A percentile compares a stretch with the other conserved stretches of the same genome.
Conservation (phyloP, 2,329 filamentous ascomycete species). For the Lachnum nothofagi region DNA sequence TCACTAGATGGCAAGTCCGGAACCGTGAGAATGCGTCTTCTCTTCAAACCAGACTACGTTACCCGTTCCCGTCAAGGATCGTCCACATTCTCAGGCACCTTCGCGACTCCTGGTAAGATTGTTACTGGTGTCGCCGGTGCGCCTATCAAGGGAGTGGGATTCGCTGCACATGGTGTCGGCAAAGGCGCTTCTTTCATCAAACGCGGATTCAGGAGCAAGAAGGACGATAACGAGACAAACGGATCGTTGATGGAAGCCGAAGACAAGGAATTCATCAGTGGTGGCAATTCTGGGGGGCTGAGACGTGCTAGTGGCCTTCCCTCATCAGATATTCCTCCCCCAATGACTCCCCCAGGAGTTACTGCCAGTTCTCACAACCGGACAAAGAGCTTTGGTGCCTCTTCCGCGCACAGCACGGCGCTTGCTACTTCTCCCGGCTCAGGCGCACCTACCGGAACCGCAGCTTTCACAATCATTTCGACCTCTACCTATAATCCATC, state of each 20-base stretch:
- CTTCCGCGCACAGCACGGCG: slow-evolving; percentile 62
- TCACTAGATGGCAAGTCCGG: slow-evolving; percentile 86
- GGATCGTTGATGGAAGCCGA: slow-evolving; percentile 42
- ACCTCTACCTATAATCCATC: slow-evolving; percentile 72
- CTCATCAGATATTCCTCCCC: slow-evolving; percentile 12
- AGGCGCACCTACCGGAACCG: slow-evolving; percentile 63
- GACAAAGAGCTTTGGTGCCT: slow-evolving; percentile 55
- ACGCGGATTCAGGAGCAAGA: slow-evolving; percentile 71
- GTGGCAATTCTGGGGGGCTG: slow-evolving; percentile 25
- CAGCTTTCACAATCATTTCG: slow-evolving; percentile 73
- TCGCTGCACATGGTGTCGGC: slow-evolving; percentile 62
- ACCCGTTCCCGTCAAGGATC: slow-evolving; percentile 81
- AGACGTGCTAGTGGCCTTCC: slow-evolving; percentile 20
- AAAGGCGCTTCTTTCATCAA: slow-evolving; percentile 89
- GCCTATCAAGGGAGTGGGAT: slow-evolving; percentile 87
- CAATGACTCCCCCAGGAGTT: slow-evolving; percentile 28
- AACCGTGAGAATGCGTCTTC: slow-evolving; percentile 70
- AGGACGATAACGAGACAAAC: slow-evolving; percentile 41
- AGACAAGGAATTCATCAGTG: slow-evolving; percentile 31
- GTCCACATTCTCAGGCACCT: slow-evolving; percentile 87
- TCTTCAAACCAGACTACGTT: slow-evolving; percentile 92
- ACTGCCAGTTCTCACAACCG: slow-evolving; percentile 34
- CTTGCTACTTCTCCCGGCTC: slow-evolving; percentile 43
- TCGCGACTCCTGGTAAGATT: slow-evolving; percentile 80
- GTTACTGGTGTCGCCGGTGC: slow-evolving; percentile 75